phyloP scores from a whole-genome alignment of 768 basidiomycete species.

The Xerocomus brunneocitrinus region DNA sequence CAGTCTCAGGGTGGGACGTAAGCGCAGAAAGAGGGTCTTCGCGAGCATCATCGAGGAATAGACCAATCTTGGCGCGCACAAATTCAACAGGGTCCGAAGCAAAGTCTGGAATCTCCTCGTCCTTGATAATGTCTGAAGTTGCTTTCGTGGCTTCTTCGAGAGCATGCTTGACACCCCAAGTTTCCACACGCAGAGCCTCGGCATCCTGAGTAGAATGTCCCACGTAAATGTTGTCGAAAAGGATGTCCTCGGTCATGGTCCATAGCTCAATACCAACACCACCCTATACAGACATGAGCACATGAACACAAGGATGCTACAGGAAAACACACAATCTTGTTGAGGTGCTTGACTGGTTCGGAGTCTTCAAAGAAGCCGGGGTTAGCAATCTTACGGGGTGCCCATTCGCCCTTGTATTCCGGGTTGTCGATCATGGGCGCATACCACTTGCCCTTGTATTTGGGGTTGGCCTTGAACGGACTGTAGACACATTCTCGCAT shows the following conservation, averaged over 20 bases:
- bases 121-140: slow-evolving; percentile 44
- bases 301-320: neutral
- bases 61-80: slow-evolving; percentile 70
- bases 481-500: slow-evolving; percentile 30
- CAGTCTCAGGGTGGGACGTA: slow-evolving; percentile 86
- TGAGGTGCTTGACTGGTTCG: slow-evolving; percentile 73
- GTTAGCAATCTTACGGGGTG: slow-evolving; percentile 87
- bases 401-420: slow-evolving; percentile 94
- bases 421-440: slow-evolving; percentile 96
- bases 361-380: slow-evolving; percentile 87
- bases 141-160: slow-evolving; percentile 59
- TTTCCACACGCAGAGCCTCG: slow-evolving; percentile 74
- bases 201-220: slow-evolving; percentile 89
- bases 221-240: slow-evolving; percentile 92
- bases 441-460: slow-evolving; percentile 98
- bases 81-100: slow-evolving; percentile 73
- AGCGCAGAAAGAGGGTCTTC: slow-evolving; percentile 76
- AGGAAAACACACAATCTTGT: slow-evolving; percentile 65
- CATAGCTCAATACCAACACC: slow-evolving; percentile 98
- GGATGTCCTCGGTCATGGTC: slow-evolving; percentile 97
- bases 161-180: slow-evolving; percentile 87
- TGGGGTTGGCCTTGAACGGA: slow-evolving; percentile 86
- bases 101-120: slow-evolving; percentile 45
- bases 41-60: slow-evolving; percentile 76
- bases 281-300: slow-evolving; percentile 45